phyloP scores from a whole-genome alignment of 768 basidiomycete genomes.

The Suillus lakei region DNA sequence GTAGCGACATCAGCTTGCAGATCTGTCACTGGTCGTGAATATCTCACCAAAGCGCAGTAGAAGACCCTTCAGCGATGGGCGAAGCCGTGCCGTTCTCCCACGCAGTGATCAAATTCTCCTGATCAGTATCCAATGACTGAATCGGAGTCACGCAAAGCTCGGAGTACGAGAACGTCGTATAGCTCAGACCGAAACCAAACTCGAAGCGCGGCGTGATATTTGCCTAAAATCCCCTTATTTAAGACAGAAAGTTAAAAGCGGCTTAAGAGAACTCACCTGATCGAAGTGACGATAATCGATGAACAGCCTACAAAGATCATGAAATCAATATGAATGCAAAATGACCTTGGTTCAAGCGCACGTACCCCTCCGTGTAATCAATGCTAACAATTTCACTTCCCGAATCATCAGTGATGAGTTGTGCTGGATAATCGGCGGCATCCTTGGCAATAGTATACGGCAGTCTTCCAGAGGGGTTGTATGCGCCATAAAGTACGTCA shows the following conservation, averaged over 20 bases:
- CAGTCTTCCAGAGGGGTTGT: conserved; percentile 70
- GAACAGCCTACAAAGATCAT: conserved; percentile 41
- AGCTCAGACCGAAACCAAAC: conserved; percentile 45
- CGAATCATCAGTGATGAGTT: conserved; percentile 44
- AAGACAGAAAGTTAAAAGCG: conserved; percentile 2
- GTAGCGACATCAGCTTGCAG: conserved; percentile 1
- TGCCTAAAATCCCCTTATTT: conserved; percentile 42
- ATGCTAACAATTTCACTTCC: conserved; percentile 49
- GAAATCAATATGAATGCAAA: conserved; percentile 5
- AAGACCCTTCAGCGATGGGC: conserved; percentile 55
- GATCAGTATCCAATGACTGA: conserved; percentile 33
- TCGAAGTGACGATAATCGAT: conserved; percentile 75
- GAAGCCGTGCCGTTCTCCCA: conserved; percentile 62
- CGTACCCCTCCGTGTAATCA: conserved; percentile 61
- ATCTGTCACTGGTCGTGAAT: conserved; percentile 21
- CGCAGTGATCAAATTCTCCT: conserved; percentile 34
- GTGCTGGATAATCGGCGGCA: conserved; percentile 60
- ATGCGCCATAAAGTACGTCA: conserved; percentile 72
- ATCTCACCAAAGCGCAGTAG: conserved; percentile 56
- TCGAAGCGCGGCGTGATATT: conserved; percentile 70
- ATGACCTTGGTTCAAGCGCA: background rate
- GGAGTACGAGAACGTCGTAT: conserved; percentile 48
- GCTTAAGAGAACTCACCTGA: conserved; percentile 41
- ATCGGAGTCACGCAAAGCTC: conserved; percentile 40
- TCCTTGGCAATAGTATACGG: conserved; percentile 79